Evolutionary conservation across 805 yeast species (phyloP).

Genomic region (Saturnispora hagleri): DNA sequence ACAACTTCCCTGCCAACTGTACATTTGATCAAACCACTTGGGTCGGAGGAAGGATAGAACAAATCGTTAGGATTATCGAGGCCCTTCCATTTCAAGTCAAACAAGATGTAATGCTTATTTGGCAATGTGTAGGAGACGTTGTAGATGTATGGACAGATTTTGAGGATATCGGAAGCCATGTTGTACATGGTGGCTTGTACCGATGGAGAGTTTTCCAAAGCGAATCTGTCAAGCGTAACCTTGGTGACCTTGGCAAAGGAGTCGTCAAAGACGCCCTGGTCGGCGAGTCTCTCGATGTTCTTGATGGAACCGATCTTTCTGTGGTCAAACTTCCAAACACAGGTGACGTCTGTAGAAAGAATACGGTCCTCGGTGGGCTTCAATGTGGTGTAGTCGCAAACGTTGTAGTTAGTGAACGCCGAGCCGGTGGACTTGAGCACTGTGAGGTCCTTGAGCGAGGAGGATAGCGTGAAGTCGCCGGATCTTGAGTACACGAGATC

Average conservation of each 20-base stretch:
- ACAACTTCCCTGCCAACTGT: constrained; percentile 65
- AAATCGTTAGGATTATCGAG: constrained; percentile 70
- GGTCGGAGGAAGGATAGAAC: constrained; percentile 85
- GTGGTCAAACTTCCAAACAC: constrained; percentile 58
- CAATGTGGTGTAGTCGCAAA: constrained; percentile 83
- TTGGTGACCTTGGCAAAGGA: constrained; percentile 55
- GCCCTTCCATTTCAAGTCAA: constrained; percentile 80
- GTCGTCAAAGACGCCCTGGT: constrained; percentile 53
- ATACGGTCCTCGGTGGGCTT: constrained; percentile 77
- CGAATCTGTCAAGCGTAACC: constrained; percentile 69
- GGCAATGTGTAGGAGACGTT: constrained; percentile 73
- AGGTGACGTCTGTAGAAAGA: constrained; percentile 76
- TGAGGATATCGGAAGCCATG: constrained; percentile 71
- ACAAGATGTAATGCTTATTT: constrained; percentile 83
- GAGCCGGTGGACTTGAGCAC: constrained; percentile 88
- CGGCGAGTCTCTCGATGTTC: constrained; percentile 42
- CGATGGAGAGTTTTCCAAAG: constrained; percentile 81
- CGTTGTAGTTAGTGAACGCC: constrained; percentile 80
- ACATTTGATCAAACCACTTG: constrained; percentile 85
- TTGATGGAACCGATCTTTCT: constrained; percentile 41
- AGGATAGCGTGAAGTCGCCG: constrained; percentile 49
- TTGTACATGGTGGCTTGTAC: constrained; percentile 97
- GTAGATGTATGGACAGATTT: constrained; percentile 44
- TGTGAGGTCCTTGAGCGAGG: constrained; percentile 69
- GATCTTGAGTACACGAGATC: constrained; percentile 41